Conservation (phyloP, 2,329 filamentous ascomycete species). For the Cercospora sp. region DNA sequence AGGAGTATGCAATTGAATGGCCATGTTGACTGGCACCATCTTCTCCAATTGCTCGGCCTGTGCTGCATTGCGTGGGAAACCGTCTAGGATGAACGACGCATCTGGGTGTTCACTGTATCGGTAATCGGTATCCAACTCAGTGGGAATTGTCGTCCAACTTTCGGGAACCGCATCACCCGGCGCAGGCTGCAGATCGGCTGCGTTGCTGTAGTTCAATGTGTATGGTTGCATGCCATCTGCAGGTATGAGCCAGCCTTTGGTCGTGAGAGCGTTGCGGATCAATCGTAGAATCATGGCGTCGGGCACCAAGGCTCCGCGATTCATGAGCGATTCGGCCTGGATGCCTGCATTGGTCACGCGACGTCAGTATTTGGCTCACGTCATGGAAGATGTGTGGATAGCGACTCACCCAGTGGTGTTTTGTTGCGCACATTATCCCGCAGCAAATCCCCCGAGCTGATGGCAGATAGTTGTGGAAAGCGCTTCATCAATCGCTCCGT, state of each 20-base stretch:
- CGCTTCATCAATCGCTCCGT: constrained; percentile 81
- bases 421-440: constrained; percentile 88
- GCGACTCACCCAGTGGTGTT: constrained; percentile 74
- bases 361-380: constrained; percentile 14
- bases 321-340: constrained; percentile 87
- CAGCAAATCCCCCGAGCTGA: constrained; percentile 91
- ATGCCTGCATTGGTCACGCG: constrained; percentile 62
- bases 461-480: constrained; percentile 85
- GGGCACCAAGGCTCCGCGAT: constrained; percentile 82
- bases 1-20: constrained; percentile 82
- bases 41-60: constrained; percentile 78
- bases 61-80: constrained; percentile 83
- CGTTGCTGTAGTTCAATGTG: constrained; percentile 44
- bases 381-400: neutral
- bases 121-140: constrained; percentile 42
- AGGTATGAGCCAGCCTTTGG: constrained; percentile 73
- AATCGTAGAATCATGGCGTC: constrained; percentile 89
- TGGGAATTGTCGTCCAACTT: constrained; percentile 45
- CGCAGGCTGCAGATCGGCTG: constrained; percentile 34
- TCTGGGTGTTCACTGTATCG: constrained; percentile 65
- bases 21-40: constrained; percentile 91
- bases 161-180: constrained; percentile 27
- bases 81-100: constrained; percentile 92
- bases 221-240: constrained; percentile 47
- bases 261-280: constrained; percentile 84